Evolutionary conservation across 495 filamentous ascomycete genomes (phyloP).

Genomic region (Letharia columbiana): DNA sequence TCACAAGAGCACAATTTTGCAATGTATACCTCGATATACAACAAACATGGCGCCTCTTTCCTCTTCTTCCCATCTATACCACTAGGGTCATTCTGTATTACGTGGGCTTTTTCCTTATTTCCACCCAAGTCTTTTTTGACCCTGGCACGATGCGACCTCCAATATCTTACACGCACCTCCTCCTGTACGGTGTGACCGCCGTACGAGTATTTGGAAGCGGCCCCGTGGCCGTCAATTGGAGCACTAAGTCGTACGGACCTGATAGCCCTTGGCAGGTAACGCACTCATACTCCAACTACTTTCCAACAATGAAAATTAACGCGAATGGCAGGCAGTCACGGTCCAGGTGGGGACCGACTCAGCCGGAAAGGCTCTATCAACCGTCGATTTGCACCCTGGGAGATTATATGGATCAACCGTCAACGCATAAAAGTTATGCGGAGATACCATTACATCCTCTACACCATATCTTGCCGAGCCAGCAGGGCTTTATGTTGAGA

Average conservation of each 20-base stretch:
- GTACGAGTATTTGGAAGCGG: neutral
- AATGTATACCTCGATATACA: too few relatives aligned
- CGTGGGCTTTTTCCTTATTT: neutral
- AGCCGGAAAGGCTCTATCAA: conserved; percentile 9
- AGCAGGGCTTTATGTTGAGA: conserved; percentile 11
- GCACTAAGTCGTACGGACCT: conserved; percentile 16
- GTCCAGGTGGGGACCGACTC: conserved; percentile 10
- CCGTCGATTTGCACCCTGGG: conserved; percentile 13
- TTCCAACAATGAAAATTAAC: neutral
- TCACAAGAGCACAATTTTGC: too few relatives aligned
- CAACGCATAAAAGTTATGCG: conserved; percentile 1
- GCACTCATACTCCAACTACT: neutral
- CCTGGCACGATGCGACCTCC: neutral
- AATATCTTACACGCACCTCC: neutral
- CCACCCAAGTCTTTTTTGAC: neutral
- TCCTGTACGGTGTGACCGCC: neutral
- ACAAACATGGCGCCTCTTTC: too few relatives aligned
- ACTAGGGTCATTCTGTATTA: neutral
- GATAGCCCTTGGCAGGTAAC: conserved; percentile 20
- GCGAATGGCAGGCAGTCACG: conserved; percentile 2
- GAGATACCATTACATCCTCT: neutral
- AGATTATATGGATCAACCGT: conserved; percentile 7
- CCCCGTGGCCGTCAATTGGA: conserved; percentile 9
- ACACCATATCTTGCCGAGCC: conserved; percentile 3
- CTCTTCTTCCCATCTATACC: neutral